Conservation (phyloP, 2,329 filamentous ascomycete species). For the Exophiala xenobiotica region DNA sequence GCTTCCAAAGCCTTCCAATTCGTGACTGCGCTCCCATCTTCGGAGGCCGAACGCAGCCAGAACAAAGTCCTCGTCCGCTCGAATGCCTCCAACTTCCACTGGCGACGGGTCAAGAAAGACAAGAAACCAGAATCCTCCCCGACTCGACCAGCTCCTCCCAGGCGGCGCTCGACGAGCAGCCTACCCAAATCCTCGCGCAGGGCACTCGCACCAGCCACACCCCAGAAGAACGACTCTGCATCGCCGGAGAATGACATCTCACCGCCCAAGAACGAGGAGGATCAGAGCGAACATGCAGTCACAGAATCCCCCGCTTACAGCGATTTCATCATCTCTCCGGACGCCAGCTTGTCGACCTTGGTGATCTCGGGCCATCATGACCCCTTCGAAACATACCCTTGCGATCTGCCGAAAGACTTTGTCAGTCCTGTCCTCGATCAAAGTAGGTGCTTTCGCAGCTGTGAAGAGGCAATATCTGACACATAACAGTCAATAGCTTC, state of each 20-base stretch:
- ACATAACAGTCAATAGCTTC: constrained; percentile 16
- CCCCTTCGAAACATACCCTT: constrained; percentile 21
- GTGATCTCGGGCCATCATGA: constrained; percentile 18
- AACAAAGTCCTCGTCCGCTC: constrained; percentile 31
- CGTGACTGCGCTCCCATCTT: constrained; percentile 23
- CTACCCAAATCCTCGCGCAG: not conserved
- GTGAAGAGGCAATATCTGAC: not conserved
- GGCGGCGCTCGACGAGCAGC: constrained; percentile 11
- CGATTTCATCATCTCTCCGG: not conserved
- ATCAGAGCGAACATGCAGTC: not conserved
- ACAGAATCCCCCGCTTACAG: constrained; percentile 1
- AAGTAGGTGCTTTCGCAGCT: constrained; percentile 7
- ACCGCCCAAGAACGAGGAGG: constrained; percentile 17
- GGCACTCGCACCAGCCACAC: constrained; percentile 9
- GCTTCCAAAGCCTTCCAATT: constrained; percentile 24
- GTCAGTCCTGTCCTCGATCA: constrained; percentile 21
- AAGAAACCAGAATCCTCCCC: constrained; percentile 36
- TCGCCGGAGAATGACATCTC: constrained; percentile 14
- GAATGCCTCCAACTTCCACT: constrained; percentile 33
- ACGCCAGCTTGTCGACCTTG: constrained; percentile 10
- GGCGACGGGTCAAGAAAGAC: constrained; percentile 28
- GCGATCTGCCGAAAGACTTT: constrained; percentile 21
- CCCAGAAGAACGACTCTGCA: constrained; percentile 6
- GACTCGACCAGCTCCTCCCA: not conserved
- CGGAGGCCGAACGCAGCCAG: constrained; percentile 23